These are phyloP conservation scores for Diphasiastrum complanatum DNA, from an alignment of 83 land plant species.

Conservation along the genomic window DNA sequence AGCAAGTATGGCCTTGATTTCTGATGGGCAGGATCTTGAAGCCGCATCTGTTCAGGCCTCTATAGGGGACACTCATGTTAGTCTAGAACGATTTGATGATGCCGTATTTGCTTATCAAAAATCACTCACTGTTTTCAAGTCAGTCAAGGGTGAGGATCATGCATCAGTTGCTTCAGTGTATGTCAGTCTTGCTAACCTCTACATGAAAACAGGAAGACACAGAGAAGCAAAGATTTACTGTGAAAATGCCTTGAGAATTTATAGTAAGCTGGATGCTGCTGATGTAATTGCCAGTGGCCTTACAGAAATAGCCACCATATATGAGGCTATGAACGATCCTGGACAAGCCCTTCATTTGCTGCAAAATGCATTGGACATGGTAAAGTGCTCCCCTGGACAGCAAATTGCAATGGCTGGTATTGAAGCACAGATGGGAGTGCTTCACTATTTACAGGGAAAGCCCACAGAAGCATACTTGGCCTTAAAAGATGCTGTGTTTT, in stretches of 20 bases:
- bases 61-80: constrained; percentile 40
- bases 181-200: constrained; percentile 50
- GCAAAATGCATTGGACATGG: neutral
- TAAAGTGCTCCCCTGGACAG: neutral
- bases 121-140: constrained; percentile 6
- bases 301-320: constrained; percentile 6
- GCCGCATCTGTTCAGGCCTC: constrained; percentile 61
- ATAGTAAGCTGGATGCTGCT: constrained; percentile 42
- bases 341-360: constrained; percentile 8
- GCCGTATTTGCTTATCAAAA: constrained; percentile 5
- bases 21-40: constrained; percentile 51
- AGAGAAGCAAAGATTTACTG: constrained; percentile 9
- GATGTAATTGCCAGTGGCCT: constrained; percentile 69
- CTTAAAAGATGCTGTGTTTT: neutral
- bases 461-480: neutral
- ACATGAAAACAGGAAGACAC: neutral
- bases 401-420: neutral
- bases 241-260: constrained; percentile 61
- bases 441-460: constrained; percentile 7
- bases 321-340: constrained; percentile 9
- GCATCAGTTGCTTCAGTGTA: constrained; percentile 58
- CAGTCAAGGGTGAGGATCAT: constrained; percentile 23
- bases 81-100: constrained; percentile 1
- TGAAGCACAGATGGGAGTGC: constrained; percentile 16
- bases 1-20: constrained; percentile 69